Base-by-base conservation (phyloP, 805 yeast species). In the Kodamaea nitidulidarum region DNA sequence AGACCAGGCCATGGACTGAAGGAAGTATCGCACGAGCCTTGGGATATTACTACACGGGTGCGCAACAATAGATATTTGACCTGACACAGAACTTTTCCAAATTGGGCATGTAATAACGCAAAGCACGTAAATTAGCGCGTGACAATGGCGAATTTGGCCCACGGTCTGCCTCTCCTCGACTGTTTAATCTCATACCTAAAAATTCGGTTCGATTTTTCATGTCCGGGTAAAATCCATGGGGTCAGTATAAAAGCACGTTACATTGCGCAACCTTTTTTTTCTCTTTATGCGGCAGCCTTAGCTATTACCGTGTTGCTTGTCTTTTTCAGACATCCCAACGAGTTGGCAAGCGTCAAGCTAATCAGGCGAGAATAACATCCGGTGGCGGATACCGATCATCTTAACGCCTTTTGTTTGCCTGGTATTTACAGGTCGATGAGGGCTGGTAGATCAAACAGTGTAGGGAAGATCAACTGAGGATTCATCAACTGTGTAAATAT, bases 301-400 rank as follows among this genome's bases (percentile, higher is more conserved):
- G 62, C 73, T 65, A 58, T 58, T 60, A 65, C 73, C 72, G 73
- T 68, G 73, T 68, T 68, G 73, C 71, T 68, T 67, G 72, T 67
- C 71, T 61, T 59, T 63, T 67, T 63, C 61, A 61, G 64, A 49
- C 52, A 58, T 60, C 59, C 70, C 65, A 40, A 67, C 72, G 71
- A 67, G 65, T 59, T 55, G 71, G 71, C 71, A 65, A 67, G 72
- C 70, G 72, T 68, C 73, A 67, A 63, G 73, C 65, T 61, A 38
- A 31, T 59, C 48, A 56, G 73, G 73, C 71, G 71, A 65, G 71
- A 67, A 58, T 41, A 63, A 61, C 46, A 56, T 64, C 67, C 67
- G 54, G 57, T 52, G 34, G 34, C 39, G 44, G 43, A 40, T 40
- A 50, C 32, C 45, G 73, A 63, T 63, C 71, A 63, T 68, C 73